Evolutionary conservation across 495 filamentous ascomycete genomes (phyloP), one percentile per base, ranked within the genome.

Genomic region (Articulospora tetracladia): DNA sequence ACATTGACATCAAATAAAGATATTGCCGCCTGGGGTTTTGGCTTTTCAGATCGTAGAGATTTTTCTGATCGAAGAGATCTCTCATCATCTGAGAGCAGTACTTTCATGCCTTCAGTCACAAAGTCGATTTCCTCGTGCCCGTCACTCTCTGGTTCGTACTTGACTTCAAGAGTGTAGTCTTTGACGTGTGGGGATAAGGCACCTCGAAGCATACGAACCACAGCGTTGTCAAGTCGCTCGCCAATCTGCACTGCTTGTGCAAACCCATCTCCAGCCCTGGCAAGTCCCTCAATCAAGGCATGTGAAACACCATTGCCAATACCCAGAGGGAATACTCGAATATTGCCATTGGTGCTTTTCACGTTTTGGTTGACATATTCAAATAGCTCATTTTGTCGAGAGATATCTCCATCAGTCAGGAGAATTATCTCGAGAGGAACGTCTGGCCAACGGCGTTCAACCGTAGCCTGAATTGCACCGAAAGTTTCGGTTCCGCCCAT

Each of bases 401-500:
- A 89, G 24, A 88, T 83, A 64, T 89, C 74, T n/a, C 88, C 88
- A 67, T 91, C 88, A 0, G 88, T 91, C 30, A 90, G 69, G 23
- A 91, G 61, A 55, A 92, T 80, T 1, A 89, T 76, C 54, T 89
- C 84, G n/a, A 86, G 72, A 13, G 80, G 70, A 55, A 83, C 75
- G 60, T 83, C 76, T 15, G 63, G 67, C 64, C 75, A 77, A 28
- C 81, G 77, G 23, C 71, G 73, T 48, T 79, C 62, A 50, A 89
- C 76, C 0, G 79, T 72, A 1, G 73, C 77, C 44, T 76, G 68
- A 19, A 90, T 60, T 0, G 88, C 83, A 0, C 32, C 8, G 52
- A 77, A 70, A 67, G 89, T 88, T 44, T 90, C 77, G 1, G 88
- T 91, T n/a, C 88, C 87, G n/a, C 88, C 87, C 67, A 79, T 80